Conservation (phyloP, 495 filamentous ascomycete species). For the Podospora didyma region DNA sequence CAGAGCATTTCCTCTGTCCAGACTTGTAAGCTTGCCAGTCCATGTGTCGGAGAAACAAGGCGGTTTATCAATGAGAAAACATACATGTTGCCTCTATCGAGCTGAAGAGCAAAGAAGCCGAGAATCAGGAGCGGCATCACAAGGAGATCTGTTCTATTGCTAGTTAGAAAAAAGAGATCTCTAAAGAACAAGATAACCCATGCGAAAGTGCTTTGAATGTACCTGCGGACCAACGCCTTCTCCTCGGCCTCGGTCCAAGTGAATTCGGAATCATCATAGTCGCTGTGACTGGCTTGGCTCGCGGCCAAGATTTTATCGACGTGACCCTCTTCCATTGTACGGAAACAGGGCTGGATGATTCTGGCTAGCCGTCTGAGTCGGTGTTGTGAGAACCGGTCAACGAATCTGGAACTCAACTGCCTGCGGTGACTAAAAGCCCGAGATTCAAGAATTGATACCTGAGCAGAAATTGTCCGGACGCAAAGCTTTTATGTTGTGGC, state of each 20-base stretch:
- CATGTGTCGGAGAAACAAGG: background rate
- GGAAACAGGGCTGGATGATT: background rate
- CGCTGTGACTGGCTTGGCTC: conserved; percentile 17
- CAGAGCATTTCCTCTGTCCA: conserved; percentile 24
- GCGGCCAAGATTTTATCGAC: conserved; percentile 8
- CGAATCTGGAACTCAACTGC: background rate
- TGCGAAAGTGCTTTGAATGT: too few relatives aligned
- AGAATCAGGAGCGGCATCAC: conserved; percentile 48
- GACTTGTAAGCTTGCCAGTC: background rate
- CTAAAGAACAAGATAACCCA: too few relatives aligned
- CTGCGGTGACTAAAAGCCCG: background rate
- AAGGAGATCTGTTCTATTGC: conserved; percentile 48
- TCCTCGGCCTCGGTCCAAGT: conserved; percentile 36
- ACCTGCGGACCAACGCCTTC: conserved; percentile 31
- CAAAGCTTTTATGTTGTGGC: too few relatives aligned
- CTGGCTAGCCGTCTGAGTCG: too few relatives aligned
- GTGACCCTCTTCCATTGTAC: conserved; percentile 18
- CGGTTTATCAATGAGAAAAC: background rate
- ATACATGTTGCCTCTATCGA: conserved; percentile 43
- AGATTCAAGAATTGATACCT: too few relatives aligned
- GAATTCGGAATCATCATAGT: conserved; percentile 20
- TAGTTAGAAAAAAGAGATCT: too few relatives aligned
- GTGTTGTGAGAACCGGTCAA: background rate
- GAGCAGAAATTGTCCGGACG: too few relatives aligned
- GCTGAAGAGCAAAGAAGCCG: conserved; percentile 56